Percentiles rank a stretch among this genome's conserved stretches.
phyloP scores from a whole-genome alignment of 768 basidiomycete genomes.

The Tricholomella constricta region DNA sequence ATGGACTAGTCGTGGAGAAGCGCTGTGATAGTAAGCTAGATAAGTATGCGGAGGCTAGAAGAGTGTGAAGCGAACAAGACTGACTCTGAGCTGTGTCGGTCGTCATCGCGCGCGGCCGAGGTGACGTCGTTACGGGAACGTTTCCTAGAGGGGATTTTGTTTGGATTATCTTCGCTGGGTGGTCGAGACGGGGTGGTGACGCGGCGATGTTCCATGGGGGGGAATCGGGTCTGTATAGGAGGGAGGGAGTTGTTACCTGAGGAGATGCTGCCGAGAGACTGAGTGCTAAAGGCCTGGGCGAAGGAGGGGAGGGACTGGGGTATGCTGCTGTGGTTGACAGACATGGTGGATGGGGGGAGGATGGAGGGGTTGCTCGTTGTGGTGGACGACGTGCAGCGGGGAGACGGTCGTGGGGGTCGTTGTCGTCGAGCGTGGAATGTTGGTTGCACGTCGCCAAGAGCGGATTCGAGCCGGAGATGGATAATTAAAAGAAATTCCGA shows the following conservation, averaged over 20 bases:
- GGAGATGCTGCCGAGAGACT: slow-evolving; percentile 53
- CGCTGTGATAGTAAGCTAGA: slow-evolving; percentile 25
- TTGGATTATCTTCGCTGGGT: slow-evolving; percentile 29
- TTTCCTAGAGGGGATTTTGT: slow-evolving; percentile 39
- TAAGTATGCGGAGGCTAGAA: slow-evolving; percentile 14
- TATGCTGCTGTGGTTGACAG: slow-evolving; percentile 40
- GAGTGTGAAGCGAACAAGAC: slow-evolving; percentile 26
- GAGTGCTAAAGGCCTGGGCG: slow-evolving; percentile 69
- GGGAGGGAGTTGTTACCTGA: slow-evolving; percentile 60
- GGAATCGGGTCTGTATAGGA: slow-evolving; percentile 55
- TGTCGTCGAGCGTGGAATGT: slow-evolving; percentile 12
- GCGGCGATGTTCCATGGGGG: slow-evolving; percentile 35
- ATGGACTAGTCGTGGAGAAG: slow-evolving; percentile 46
- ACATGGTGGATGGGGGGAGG: slow-evolving; percentile 31
- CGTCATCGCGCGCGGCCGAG: slow-evolving; percentile 36
- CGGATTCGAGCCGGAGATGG: slow-evolving; percentile 15
- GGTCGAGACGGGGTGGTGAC: slow-evolving; percentile 35
- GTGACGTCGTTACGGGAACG: slow-evolving; percentile 45
- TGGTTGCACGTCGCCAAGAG: slow-evolving; percentile 18
- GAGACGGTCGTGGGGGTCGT: neutral
- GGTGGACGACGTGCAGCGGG: slow-evolving; percentile 4
- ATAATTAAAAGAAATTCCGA: slow-evolving; percentile 30
- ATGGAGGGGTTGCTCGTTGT: slow-evolving; percentile 13
- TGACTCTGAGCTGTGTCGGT: slow-evolving; percentile 46
- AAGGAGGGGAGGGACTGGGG: slow-evolving; percentile 77